phyloP scores from a whole-genome alignment of 2,329 filamentous ascomycete genomes.

The Cercospora sojina region DNA sequence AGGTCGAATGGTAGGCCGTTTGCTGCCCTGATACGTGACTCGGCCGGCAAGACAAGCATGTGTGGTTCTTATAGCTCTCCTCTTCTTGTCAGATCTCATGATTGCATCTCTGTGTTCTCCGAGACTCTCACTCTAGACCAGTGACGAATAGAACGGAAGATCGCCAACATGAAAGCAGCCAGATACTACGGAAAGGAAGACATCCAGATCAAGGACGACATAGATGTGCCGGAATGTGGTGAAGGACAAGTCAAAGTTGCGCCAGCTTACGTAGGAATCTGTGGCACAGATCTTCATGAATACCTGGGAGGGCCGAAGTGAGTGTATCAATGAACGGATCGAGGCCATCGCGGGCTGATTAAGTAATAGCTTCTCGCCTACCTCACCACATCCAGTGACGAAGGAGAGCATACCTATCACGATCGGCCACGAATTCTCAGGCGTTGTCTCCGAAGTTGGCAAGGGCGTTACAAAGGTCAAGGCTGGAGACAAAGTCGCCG shows the following conservation, averaged over 20 bases:
- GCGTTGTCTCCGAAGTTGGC: conserved; percentile 60
- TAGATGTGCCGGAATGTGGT: conserved; percentile 50
- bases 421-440: conserved; percentile 66
- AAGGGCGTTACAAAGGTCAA: conserved; percentile 43
- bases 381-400: conserved; percentile 58
- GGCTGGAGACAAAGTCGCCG: conserved; percentile 57
- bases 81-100: not conserved
- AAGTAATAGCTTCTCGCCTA: conserved; percentile 49
- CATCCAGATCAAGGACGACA: conserved; percentile 53
- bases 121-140: not conserved
- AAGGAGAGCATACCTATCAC: conserved; percentile 57
- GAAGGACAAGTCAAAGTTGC: conserved; percentile 53
- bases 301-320: conserved; percentile 42
- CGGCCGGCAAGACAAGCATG: not conserved
- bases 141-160: not conserved
- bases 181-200: conserved; percentile 58
- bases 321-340: not conserved
- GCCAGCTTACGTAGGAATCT: conserved; percentile 53
- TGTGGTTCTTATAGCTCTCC: conserved; percentile 2
- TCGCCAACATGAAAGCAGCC: conserved; percentile 52
- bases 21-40: not conserved
- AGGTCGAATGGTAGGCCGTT: conserved; percentile 2
- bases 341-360: not conserved
- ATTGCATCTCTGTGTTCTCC: not conserved
- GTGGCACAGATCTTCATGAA: conserved; percentile 42